Evolutionary conservation across 2,329 filamentous ascomycete genomes (phyloP).

Genomic region (Fusarium clavum): DNA sequence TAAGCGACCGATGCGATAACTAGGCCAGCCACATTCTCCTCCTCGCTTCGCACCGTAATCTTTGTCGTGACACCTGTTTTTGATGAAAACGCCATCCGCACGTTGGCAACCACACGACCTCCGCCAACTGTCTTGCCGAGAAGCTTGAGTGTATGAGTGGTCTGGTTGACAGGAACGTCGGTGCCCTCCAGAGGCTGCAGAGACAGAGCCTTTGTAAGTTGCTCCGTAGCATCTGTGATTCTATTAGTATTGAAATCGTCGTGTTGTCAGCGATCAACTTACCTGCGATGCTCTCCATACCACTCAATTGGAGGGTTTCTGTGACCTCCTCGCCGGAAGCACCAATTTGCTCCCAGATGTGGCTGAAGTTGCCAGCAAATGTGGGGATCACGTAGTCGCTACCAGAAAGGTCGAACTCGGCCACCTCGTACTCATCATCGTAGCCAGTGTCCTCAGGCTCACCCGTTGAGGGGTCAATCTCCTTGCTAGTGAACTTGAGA

Average conservation of each 20-base stretch:
- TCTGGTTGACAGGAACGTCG: constrained; percentile 87
- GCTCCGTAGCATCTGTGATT: constrained; percentile 84
- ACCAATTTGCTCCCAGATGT: constrained; percentile 93
- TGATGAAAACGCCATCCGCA: constrained; percentile 93
- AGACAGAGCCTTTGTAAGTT: constrained; percentile 86
- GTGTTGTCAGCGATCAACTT: constrained; percentile 53
- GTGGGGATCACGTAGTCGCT: constrained; percentile 95
- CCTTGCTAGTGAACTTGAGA: constrained; percentile 97
- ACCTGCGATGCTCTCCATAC: constrained; percentile 93
- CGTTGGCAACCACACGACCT: constrained; percentile 85
- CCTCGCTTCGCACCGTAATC: constrained; percentile 90
- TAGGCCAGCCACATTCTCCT: constrained; percentile 87
- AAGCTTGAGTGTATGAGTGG: constrained; percentile 93
- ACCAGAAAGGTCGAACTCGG: constrained; percentile 89
- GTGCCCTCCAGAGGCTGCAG: constrained; percentile 95
- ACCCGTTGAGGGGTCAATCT: constrained; percentile 93
- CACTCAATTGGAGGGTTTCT: constrained; percentile 89
- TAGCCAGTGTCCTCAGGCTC: constrained; percentile 94
- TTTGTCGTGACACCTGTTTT: constrained; percentile 97
- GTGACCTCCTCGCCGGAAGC: constrained; percentile 89
- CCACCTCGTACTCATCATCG: constrained; percentile 97
- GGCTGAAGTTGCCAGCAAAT: constrained; percentile 94
- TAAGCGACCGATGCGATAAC: constrained; percentile 87
- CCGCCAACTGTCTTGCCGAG: constrained; percentile 95
- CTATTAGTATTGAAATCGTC: constrained; percentile 39